Percentiles rank a stretch among this genome's conserved stretches.
phyloP scores from a whole-genome alignment of 1,139 yeast species.

The Nakaseomyces delphensis region DNA sequence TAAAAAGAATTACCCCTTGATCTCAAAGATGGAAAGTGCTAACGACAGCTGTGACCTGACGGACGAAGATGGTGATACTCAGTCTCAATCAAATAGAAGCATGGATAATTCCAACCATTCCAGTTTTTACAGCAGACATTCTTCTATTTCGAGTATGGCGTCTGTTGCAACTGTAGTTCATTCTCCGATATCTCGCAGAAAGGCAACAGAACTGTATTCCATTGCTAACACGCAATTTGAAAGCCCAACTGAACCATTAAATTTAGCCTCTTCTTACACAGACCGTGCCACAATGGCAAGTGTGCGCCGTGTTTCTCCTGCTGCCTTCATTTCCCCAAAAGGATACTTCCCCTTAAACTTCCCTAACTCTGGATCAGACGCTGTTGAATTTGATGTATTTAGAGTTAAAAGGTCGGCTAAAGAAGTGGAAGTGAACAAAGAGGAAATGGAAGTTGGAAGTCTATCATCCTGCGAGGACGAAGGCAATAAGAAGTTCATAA shows the following conservation, averaged over 20 bases:
- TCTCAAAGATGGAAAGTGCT: background rate
- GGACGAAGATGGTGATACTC: background rate
- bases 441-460: background rate
- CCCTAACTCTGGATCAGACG: background rate
- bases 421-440: background rate
- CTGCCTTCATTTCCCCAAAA: background rate
- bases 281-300: background rate
- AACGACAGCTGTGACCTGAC: background rate
- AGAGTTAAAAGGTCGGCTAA: background rate
- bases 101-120: background rate
- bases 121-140: background rate
- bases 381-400: background rate
- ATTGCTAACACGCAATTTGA: background rate
- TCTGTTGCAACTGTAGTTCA: constrained; percentile 1
- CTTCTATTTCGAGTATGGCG: background rate
- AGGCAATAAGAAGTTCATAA: background rate
- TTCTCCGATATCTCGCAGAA: background rate
- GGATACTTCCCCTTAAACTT: background rate
- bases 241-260: background rate
- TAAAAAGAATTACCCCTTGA: background rate
- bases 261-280: background rate
- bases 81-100: background rate
- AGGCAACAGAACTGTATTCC: background rate
- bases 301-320: background rate
- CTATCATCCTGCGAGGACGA: background rate